phyloP scores from a whole-genome alignment of 352 stramenopile genomes.

The Phytophthora pseudosyringae region DNA sequence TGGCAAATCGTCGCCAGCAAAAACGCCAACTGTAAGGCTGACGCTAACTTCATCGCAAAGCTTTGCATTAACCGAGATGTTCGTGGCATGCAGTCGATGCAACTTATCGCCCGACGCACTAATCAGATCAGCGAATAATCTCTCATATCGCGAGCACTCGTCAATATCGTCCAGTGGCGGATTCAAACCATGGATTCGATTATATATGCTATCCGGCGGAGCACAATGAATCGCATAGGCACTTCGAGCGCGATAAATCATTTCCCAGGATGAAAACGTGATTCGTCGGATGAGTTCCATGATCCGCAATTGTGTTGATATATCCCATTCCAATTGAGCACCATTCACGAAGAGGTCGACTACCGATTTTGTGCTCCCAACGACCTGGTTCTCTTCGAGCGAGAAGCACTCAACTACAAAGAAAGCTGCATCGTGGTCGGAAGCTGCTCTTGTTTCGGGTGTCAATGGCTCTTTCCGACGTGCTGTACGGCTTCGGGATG shows the following conservation, averaged over 20 bases:
- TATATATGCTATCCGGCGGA: conserved; percentile 57
- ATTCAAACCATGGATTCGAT: conserved; percentile 65
- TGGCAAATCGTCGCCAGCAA: conserved; percentile 72
- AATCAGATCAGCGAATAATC: conserved; percentile 50
- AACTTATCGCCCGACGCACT: conserved; percentile 71
- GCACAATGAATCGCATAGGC: conserved; percentile 65
- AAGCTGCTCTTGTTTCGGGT: neutral
- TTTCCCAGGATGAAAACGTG: conserved; percentile 76
- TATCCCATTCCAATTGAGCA: conserved; percentile 54
- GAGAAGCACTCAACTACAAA: conserved; percentile 65
- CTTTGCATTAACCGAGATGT: conserved; percentile 48
- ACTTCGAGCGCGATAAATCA: conserved; percentile 75
- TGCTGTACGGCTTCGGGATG: conserved; percentile 8
- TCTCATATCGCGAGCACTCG: conserved; percentile 50
- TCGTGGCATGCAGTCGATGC: conserved; percentile 64
- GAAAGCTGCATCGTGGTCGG: conserved; percentile 31
- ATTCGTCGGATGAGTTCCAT: conserved; percentile 71
- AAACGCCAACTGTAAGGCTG: conserved; percentile 51
- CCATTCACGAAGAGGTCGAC: conserved; percentile 75
- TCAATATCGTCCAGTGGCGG: conserved; percentile 46
- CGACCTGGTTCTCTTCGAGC: conserved; percentile 71
- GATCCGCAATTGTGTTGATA: conserved; percentile 63
- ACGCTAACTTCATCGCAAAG: conserved; percentile 42
- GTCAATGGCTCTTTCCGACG: neutral
- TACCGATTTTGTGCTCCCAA: conserved; percentile 48